A percentile compares a stretch with the other conserved stretches of the same genome.
Evolutionary conservation across 345 rosid genomes (phyloP).

Genomic region (Pseudoturritis turrita): DNA sequence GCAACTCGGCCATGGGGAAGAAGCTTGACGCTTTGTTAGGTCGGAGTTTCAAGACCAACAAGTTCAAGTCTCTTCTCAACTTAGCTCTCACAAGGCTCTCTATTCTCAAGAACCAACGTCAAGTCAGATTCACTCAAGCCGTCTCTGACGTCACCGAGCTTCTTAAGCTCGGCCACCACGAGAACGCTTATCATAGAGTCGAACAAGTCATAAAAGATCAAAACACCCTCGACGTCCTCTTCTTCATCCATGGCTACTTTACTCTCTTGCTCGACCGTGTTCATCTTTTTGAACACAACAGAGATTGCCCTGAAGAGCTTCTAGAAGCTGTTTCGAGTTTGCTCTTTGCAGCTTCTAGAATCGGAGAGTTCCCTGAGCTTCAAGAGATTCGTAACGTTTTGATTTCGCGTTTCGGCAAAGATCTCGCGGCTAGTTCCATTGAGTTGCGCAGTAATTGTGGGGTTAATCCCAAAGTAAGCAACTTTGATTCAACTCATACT

Average conservation of each 20-base stretch:
- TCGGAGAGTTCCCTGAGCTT: slow-evolving; percentile 94
- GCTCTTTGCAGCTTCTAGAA: slow-evolving; percentile 69
- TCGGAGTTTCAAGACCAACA: slow-evolving; percentile 55
- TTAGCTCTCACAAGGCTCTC: slow-evolving; percentile 69
- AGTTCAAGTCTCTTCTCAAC: slow-evolving; percentile 53
- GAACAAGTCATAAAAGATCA: slow-evolving; percentile 57
- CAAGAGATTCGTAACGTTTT: slow-evolving; percentile 65
- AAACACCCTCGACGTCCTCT: slow-evolving; percentile 58
- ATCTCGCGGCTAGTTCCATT: slow-evolving; percentile 61
- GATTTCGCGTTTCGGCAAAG: slow-evolving; percentile 69
- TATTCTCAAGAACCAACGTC: slow-evolving; percentile 73
- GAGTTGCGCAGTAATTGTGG: slow-evolving; percentile 78
- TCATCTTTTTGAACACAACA: slow-evolving; percentile 56
- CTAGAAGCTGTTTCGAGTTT: slow-evolving; percentile 68
- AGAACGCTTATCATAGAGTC: slow-evolving; percentile 65
- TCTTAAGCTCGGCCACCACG: slow-evolving; percentile 65
- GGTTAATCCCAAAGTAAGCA: slow-evolving; percentile 55
- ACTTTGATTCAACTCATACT: neutral
- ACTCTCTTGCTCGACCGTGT: slow-evolving; percentile 60
- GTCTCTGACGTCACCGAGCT: slow-evolving; percentile 74
- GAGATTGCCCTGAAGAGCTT: slow-evolving; percentile 79
- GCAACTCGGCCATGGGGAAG: slow-evolving; percentile 58
- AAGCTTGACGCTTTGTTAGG: slow-evolving; percentile 70
- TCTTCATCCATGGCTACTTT: slow-evolving; percentile 59
- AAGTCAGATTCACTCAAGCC: slow-evolving; percentile 45